Percentiles rank a stretch among this genome's conserved stretches.
phyloP scores from a whole-genome alignment of 257 asterid genomes.

The Ligustrum vulgare region DNA sequence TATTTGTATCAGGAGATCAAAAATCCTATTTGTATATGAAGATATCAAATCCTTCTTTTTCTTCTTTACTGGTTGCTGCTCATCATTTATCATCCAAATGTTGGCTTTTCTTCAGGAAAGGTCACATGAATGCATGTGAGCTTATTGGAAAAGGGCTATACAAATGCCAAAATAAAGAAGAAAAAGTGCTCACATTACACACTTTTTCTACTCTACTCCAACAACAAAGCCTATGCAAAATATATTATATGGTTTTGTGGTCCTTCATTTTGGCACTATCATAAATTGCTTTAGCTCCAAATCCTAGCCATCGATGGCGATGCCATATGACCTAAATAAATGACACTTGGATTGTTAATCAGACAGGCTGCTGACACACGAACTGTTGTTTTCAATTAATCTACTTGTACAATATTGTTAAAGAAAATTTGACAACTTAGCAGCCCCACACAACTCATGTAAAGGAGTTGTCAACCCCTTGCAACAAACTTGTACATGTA shows the following conservation, averaged over 20 bases:
- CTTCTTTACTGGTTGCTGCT: neutral
- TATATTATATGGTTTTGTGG: neutral
- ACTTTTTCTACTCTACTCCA: neutral
- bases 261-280: constrained; percentile 6
- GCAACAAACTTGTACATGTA: too few species aligned
- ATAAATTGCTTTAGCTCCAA: neutral
- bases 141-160: neutral
- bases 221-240: neutral
- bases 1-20: neutral
- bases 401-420: too few species aligned
- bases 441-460: too few species aligned
- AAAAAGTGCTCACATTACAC: constrained; percentile 1
- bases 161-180: constrained; percentile 5
- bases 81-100: neutral
- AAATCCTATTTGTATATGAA: neutral
- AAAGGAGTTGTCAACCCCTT: too few species aligned
- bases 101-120: neutral
- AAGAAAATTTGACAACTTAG: too few species aligned
- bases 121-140: constrained; percentile 20
- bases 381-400: neutral
- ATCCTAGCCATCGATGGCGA: neutral
- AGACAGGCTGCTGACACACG: neutral
- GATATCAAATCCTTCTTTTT: neutral
- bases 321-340: neutral
- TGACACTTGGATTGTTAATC: neutral